Evolutionary conservation across 2,329 filamentous ascomycete genomes (phyloP), one percentile per base, ranked within the genome.

Genomic region (Alternaria brassicae): DNA sequence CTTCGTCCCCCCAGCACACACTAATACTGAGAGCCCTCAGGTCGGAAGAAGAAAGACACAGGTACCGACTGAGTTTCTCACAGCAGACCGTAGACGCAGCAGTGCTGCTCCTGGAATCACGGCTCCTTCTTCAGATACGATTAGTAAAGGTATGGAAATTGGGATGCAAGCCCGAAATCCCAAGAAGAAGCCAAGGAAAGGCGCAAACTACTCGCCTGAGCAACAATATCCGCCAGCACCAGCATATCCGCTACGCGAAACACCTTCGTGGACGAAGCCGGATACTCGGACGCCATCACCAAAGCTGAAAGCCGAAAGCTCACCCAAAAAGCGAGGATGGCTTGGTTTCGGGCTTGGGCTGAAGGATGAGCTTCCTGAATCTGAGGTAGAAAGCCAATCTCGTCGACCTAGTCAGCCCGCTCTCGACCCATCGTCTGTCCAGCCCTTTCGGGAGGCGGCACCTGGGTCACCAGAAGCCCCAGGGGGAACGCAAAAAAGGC

Each of bases 401-500:
- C 48, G 25, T 13, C 44, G 30, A 54, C 51, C 28, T 36, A 49
- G 42, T 52, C 52, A 62, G 55, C 52, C 53, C 17, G 37, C 44
- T 34, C 50, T 50, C 23, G 56, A 63, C 39, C 34, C 40, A 3
- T 52, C 36, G 53, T 49, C 36, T 41, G 48, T 48, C 51, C 44
- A 62, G 51, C 62, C 65, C 64, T 70, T 68, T 70, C 68, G 56
- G 62, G 15, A 34, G 32, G 68, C 68, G 66, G 68, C 63, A 62
- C 53, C 56, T 63, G 56, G 60, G 66, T 32, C 25, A 68, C 54
- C 64, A 64, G 61, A 63, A 66, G 49, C 56, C 61, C 58, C 69
- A 69, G 62, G 68, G 66, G 69, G 65, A 66, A 67, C 71, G 67
- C 66, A 65, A 68, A 67, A 72, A 72, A 71, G 66, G 57, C 60